phyloP scores from a whole-genome alignment of 371 early-diverging fungal genomes.

The Cladochytrium tenue region DNA sequence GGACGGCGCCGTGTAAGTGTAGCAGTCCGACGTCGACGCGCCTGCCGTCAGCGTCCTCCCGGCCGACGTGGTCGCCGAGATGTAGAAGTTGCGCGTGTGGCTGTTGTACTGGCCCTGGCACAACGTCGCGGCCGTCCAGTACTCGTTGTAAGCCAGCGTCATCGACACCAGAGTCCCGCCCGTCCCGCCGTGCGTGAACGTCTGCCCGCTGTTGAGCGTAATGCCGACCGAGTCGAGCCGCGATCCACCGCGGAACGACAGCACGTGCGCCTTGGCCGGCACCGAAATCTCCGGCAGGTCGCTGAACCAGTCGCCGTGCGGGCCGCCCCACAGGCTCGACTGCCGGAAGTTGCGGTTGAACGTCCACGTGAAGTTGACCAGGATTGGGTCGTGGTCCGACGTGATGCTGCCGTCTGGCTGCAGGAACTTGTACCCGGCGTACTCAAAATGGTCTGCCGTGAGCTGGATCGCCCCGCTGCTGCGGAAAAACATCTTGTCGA shows the following conservation, averaged over 20 bases:
- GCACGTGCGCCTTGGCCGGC: neutral
- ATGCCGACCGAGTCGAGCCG: neutral
- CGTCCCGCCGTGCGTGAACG: neutral
- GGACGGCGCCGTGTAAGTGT: neutral
- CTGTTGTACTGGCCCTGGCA: neutral
- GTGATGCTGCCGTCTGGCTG: neutral
- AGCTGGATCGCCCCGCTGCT: neutral
- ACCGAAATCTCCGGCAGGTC: neutral
- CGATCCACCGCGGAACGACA: neutral
- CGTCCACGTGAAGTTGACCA: neutral
- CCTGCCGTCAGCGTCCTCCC: neutral
- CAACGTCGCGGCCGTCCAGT: neutral
- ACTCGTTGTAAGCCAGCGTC: neutral
- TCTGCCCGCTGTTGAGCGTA: neutral
- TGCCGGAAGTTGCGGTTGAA: neutral
- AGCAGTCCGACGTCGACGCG: neutral
- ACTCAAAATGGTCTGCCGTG: neutral
- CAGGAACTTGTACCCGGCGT: constrained; percentile 1
- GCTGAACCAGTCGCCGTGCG: neutral
- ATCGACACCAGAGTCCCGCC: neutral
- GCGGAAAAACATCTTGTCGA: constrained; percentile 23
- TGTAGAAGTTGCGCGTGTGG: neutral
- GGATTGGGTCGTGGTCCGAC: neutral
- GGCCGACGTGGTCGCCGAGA: neutral
- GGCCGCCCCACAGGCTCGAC: neutral